Evolutionary conservation across 2,329 filamentous ascomycete genomes (phyloP), one percentile per base, ranked within the genome.

Genomic region (Monosporascus sp.): DNA sequence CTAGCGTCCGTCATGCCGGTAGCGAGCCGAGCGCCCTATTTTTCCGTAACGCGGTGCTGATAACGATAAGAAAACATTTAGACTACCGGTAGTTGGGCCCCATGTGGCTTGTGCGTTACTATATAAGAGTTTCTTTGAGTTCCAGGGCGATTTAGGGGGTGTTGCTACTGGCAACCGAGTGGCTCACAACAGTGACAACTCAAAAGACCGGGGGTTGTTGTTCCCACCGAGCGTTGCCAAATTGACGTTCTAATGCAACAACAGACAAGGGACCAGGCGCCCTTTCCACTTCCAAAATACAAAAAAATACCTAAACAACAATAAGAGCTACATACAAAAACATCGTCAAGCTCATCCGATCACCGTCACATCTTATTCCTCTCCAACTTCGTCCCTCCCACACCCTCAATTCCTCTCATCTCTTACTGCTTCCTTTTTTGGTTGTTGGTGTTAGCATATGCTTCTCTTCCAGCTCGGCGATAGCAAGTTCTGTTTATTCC

Each of bases 241-340:
- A 46, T 31, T 18, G 43, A 62, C 58, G 37, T 55, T 56, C 51
- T 18, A 8, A 61, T 56, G 57, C 58, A 62, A 57, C 53, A 55
- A 54, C 55, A 55, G 51, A 52, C 58, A 53, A 41, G 45, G 40
- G 49, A 55, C 51, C 55, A 41, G 44, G 49, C 47, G 28, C 45
- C 52, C 52, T 46, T 55, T 52, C 49, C 38, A 54, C 57, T 58
- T 55, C 31, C 61, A 64, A 58, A 54, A 65, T 62, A 65, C 65
- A 54, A 67, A 67, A n/a, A 58, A 65, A 65, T 55, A 61, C 43
- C 43, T 46, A 64, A 59, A 60, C 54, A 59, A 59, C 58, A 60
- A 63, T 51, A 50, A 55, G 58, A 14, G 11, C 31, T 18, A 46
- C 9, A 60, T 63, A 66, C 60, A 66, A 66, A 65, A 64, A 64